phyloP scores from a whole-genome alignment of 306 rosid species.

The Casuarina glauca region DNA sequence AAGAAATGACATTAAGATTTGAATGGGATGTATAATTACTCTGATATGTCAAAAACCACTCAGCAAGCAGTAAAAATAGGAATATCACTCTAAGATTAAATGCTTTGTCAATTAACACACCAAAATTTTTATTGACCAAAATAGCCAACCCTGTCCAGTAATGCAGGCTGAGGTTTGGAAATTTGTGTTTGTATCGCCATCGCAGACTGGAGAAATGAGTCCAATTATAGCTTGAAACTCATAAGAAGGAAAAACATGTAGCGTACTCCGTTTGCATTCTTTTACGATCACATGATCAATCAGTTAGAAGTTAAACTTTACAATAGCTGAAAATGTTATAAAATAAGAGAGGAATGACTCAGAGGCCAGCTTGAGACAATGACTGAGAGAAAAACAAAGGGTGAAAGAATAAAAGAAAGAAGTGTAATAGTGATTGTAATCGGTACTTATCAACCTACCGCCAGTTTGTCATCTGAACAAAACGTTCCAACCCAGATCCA shows the following conservation, averaged over 20 bases:
- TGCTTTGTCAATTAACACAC: neutral
- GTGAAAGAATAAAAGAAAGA: neutral
- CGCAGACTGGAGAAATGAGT: neutral
- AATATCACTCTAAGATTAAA: neutral
- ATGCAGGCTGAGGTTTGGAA: neutral
- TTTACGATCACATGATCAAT: neutral
- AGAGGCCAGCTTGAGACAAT: neutral
- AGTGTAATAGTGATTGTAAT: constrained; percentile 1
- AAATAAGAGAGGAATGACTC: neutral
- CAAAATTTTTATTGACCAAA: neutral
- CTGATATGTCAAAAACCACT: neutral
- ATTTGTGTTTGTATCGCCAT: constrained; percentile 11
- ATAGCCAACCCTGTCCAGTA: neutral
- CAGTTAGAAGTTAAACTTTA: neutral
- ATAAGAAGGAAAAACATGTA: constrained; percentile 15
- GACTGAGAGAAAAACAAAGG: neutral
- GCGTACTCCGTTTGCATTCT: constrained; percentile 5
- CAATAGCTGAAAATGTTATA: constrained; percentile 12
- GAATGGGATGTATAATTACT: neutral
- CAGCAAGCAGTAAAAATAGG: neutral
- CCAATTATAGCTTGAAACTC: constrained; percentile 15
- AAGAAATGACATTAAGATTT: constrained; percentile 1
- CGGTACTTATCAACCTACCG: constrained; percentile 53
- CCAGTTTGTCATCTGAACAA: constrained; percentile 98
- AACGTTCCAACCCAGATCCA: constrained; percentile 90